Conservation (phyloP, 805 yeast genomes). For the Cyberlindnera lachancei region DNA sequence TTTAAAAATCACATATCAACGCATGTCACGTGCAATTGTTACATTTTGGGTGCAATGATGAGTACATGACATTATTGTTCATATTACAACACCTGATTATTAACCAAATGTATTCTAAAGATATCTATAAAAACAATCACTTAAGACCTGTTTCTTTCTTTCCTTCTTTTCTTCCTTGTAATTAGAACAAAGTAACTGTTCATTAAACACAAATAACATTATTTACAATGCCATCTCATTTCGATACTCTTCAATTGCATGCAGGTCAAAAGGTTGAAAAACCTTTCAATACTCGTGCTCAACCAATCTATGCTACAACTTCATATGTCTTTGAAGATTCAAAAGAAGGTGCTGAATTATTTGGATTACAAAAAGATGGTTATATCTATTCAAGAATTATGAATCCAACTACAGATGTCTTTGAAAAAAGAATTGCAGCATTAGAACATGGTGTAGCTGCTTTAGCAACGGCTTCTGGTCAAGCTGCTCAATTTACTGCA, state of each 20-base stretch:
- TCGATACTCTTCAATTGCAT: slow-evolving; percentile 88
- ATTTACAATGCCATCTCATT: slow-evolving; percentile 42
- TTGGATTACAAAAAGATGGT: slow-evolving; percentile 79
- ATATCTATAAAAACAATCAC: no score
- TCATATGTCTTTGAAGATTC: slow-evolving; percentile 86
- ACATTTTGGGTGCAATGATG: not conserved
- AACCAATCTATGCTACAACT: slow-evolving; percentile 87
- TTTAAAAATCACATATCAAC: no score
- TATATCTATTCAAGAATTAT: slow-evolving; percentile 82
- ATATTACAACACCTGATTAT: no score
- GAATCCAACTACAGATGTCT: slow-evolving; percentile 90
- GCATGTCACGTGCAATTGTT: slow-evolving; percentile 1
- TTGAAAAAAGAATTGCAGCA: slow-evolving; percentile 88
- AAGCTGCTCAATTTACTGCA: slow-evolving; percentile 89
- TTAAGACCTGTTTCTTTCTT: no score
- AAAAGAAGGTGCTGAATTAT: slow-evolving; percentile 85
- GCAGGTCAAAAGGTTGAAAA: slow-evolving; percentile 81
- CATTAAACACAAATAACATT: not conserved
- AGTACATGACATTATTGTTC: no score
- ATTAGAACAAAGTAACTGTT: no score
- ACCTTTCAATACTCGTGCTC: slow-evolving; percentile 64
- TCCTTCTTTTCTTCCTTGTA: no score
- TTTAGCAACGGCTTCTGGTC: slow-evolving; percentile 88
- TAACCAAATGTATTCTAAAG: no score
- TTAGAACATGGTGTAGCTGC: slow-evolving; percentile 92